Evolutionary conservation across 169 alveolate species (phyloP).

Genomic region (Sarcocystis neurona): DNA sequence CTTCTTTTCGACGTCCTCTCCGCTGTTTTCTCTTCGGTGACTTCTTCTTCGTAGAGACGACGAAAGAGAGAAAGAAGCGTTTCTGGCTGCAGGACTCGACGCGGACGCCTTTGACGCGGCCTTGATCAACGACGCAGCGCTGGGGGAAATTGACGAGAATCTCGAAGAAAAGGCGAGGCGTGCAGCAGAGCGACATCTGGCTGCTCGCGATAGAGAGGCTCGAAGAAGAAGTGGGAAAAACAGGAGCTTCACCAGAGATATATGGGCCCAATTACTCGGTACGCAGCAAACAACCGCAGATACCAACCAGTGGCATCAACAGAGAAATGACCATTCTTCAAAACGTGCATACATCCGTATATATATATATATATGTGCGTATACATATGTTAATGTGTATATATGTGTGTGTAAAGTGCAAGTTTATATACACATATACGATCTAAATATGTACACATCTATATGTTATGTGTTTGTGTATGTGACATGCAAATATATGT

Average conservation of each 20-base stretch:
- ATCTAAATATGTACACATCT: too few relatives aligned
- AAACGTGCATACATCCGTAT: background rate
- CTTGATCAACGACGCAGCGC: constrained; percentile 11
- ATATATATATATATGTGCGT: background rate
- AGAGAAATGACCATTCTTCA: too few relatives aligned
- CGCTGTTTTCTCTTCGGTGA: background rate
- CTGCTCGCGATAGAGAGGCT: constrained; percentile 13
- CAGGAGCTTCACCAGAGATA: background rate
- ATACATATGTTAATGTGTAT: background rate
- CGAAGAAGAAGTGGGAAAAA: background rate
- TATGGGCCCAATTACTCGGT: constrained; percentile 38
- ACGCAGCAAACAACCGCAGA: background rate
- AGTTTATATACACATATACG: too few relatives aligned
- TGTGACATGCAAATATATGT: too few relatives aligned
- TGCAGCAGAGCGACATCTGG: constrained; percentile 29
- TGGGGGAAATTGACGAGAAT: background rate
- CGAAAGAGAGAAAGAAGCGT: constrained; percentile 17
- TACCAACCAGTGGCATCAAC: too few relatives aligned
- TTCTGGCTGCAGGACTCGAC: constrained; percentile 31
- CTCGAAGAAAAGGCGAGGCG: constrained; percentile 23
- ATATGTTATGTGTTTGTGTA: too few relatives aligned
- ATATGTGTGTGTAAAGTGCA: too few relatives aligned
- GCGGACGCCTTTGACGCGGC: constrained; percentile 36
- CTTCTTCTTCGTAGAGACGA: constrained; percentile 1
- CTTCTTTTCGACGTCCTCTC: background rate